Percentiles rank a stretch among this genome's conserved stretches.
Evolutionary conservation across 176 grass and related monocot genomes (phyloP).

Genomic region (Urochloa ruziziensis): DNA sequence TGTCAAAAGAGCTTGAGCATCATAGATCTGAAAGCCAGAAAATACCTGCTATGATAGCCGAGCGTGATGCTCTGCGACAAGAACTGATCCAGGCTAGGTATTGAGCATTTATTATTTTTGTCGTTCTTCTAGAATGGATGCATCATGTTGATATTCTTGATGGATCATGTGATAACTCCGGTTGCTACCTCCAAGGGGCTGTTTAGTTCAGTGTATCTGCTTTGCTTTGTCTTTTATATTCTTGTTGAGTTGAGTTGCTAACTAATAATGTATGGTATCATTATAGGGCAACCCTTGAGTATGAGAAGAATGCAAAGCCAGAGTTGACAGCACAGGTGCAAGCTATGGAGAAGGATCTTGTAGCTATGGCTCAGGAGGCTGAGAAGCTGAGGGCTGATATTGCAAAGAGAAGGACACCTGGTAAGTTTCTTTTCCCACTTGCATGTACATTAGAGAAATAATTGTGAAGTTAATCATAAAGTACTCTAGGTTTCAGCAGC

Average conservation of each 20-base stretch:
- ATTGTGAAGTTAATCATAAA: constrained; percentile 2
- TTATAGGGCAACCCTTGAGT: constrained; percentile 41
- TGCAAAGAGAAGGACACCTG: constrained; percentile 46
- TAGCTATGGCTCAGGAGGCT: constrained; percentile 57
- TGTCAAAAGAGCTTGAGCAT: constrained; percentile 53
- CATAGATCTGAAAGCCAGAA: constrained; percentile 45
- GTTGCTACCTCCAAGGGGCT: not conserved
- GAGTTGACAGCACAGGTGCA: constrained; percentile 43
- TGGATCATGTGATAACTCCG: not conserved
- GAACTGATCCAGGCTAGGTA: constrained; percentile 54
- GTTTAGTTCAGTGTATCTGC: constrained; percentile 8
- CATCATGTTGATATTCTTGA: not conserved
- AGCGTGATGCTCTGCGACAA: constrained; percentile 51
- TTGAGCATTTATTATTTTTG: not conserved
- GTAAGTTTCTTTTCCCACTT: constrained; percentile 29
- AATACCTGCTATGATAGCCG: constrained; percentile 44
- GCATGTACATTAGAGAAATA: not conserved
- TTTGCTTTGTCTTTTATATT: not conserved
- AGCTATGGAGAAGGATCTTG: constrained; percentile 71
- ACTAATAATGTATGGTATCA: not conserved
- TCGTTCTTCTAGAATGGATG: not conserved
- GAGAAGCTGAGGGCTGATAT: constrained; percentile 66
- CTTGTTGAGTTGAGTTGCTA: not conserved
- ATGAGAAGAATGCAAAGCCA: constrained; percentile 50
- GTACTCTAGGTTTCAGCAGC: constrained; percentile 44